These are phyloP conservation scores for Pleurotus cornucopiae DNA, from an alignment of 768 basidiomycete genomes.

Conservation along the genomic window DNA sequence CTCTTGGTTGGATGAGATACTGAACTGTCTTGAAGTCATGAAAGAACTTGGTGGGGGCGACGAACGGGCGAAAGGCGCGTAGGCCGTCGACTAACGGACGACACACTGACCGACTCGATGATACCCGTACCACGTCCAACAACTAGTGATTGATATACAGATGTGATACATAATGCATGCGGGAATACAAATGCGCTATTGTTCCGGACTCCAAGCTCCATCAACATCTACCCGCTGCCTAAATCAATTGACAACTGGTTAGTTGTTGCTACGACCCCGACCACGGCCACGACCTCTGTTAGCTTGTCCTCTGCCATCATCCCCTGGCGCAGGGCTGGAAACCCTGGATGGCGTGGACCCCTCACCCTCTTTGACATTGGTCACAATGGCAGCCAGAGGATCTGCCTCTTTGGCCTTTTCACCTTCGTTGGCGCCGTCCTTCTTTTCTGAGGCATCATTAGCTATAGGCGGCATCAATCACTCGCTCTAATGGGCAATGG, in stretches of 20 bases:
- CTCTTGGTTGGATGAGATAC: neutral
- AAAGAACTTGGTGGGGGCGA: neutral
- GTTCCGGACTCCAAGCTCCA: neutral
- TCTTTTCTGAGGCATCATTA: neutral
- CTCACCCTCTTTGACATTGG: neutral
- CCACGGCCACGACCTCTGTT: neutral
- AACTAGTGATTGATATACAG: no score
- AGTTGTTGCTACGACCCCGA: neutral
- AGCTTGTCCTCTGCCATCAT: constrained; percentile 1
- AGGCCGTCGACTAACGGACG: neutral
- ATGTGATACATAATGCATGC: no score
- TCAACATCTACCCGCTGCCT: neutral
- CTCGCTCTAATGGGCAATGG: neutral
- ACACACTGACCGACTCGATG: no score
- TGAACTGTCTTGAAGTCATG: neutral
- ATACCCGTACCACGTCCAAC: no score
- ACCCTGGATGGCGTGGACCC: constrained; percentile 1
- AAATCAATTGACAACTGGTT: neutral
- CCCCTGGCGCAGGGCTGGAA: constrained; percentile 2
- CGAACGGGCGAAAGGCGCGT: neutral
- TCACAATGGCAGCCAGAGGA: no score
- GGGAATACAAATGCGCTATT: no score
- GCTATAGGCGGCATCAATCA: neutral
- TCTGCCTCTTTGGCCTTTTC: neutral
- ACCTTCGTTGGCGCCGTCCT: neutral